Base-by-base conservation (phyloP, 371 early-diverging fungal species). In the Syncephalastrum monosporum region DNA sequence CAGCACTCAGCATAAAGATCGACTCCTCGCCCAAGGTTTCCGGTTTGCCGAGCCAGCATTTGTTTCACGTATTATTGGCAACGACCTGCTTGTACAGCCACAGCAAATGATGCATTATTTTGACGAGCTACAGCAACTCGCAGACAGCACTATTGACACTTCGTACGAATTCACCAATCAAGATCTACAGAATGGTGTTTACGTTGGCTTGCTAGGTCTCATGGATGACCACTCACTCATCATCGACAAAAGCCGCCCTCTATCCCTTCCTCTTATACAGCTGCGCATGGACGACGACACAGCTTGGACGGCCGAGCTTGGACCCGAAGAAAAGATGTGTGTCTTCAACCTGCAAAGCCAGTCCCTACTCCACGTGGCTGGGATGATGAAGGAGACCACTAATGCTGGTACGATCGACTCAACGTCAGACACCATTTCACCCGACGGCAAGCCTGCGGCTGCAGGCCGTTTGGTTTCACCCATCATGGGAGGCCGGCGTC, bases 41-140 rank as follows among this genome's bases (percentile, higher is more conserved):
- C 57, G 74, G 27, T 74, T 74, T 55, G 68, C 74, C 1, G 71
- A 71, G 15, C 64, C 74, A n/a, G 25, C 45, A 3, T 71, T 66
- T 49, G 71, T 74, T n/a, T 58, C 74, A 0, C 59, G 61, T 44
- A 64, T 61, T 5, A 74, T 74, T 68, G 69, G 61, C 1, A 47
- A 64, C 1, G 60, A 68, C 46, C 55, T 74, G 1, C 49, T 33
- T 33, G 38, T 33, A 10, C 38, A 33, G 38, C 38, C 38, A 12
- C 10, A 33, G 38, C 38, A 33, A 10, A 33, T 33, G 38, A 33
- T 33, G 38, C 38, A 33, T 33, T 33, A 33, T 33, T 33, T 33
- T 33, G 38, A 33, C 38, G 38, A 33, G 38, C 12, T 46, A 14
- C 47, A 46, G n/a, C 23, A 46, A 23, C 47, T 46, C n/a, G 23